phyloP scores from a whole-genome alignment of 768 basidiomycete species.

The Suillus lakei region DNA sequence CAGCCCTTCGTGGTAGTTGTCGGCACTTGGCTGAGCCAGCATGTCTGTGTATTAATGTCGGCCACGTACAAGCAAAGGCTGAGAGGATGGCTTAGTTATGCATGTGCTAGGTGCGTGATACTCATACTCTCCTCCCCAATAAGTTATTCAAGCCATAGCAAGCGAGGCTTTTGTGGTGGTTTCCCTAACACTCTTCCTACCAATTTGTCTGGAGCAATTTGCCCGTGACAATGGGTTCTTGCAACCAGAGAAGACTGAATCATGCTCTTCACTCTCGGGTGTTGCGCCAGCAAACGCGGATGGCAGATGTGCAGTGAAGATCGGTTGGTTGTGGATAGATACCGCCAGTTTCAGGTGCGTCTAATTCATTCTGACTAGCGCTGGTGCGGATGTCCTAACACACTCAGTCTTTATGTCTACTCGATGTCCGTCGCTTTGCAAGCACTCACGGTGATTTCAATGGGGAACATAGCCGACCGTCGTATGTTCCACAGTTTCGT shows the following conservation, averaged over 20 bases:
- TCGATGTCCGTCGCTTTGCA: conserved; percentile 89
- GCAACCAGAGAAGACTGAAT: conserved; percentile 66
- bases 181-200: conserved; percentile 79
- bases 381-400: conserved; percentile 4
- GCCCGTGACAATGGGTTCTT: conserved; percentile 87
- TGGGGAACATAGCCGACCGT: conserved; percentile 90
- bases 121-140: neutral
- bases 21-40: neutral
- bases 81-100: conserved; percentile 83
- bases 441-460: conserved; percentile 93
- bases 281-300: conserved; percentile 34
- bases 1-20: neutral
- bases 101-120: conserved; percentile 70
- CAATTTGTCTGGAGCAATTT: conserved; percentile 86
- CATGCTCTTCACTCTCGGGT: conserved; percentile 46
- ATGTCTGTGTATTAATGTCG: neutral
- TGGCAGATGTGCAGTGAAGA: conserved; percentile 74
- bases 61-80: conserved; percentile 39
- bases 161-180: conserved; percentile 86
- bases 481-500: conserved; percentile 51
- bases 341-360: conserved; percentile 87
- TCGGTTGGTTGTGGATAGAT: conserved; percentile 88
- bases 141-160: neutral
- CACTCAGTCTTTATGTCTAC: conserved; percentile 78
- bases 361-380: neutral